Evolutionary conservation across 768 basidiomycete species (phyloP), one percentile per base, ranked within the genome.

Genomic region (Suillus tomentosus): DNA sequence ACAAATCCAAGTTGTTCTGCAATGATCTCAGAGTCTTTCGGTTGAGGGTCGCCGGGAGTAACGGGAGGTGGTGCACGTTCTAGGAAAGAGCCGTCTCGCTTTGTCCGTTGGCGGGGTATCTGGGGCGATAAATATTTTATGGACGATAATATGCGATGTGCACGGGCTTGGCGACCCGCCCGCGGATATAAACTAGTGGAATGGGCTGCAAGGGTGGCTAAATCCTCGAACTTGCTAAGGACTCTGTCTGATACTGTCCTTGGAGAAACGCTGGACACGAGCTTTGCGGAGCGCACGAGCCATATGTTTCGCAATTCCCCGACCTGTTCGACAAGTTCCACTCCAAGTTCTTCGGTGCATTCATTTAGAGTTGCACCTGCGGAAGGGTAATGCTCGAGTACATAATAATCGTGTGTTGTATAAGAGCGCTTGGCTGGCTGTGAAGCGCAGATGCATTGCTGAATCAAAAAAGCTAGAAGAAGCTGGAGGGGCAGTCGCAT

Each of bases 271-370:
- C 53, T 22, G 6, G 61, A 48, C 39, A 31, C 34, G 66, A 76
- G 66, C 73, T 87, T 84, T 67, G 76, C 71, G 48, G 81, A 78
- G 31, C 93, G 85, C 53, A 97, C 87, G 19, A 99, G 79, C 92
- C 93, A 99, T 77, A 92, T 84, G 62, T 93, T 81, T 36, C 76
- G 72, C 6, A 99, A 84, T 72, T 95, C 90, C 59, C 97, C 95
- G 31, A 88, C 89, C 68, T 86, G 90, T 72, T 96, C 94, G 63
- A 99, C 90, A 56, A 97, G 79, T 77, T 98, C 90, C 24, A 94
- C 89, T 15, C 87, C 88, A 13, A 99, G 82, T 0, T 79, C 74
- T 8, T 73, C 55, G 7, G 87, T 83, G 63, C 89, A 81, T 66
- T 91, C 87, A 62, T 77, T 76, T 65, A 92, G 82, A 68, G 87